Conservation (phyloP, 352 stramenopile species). For the Pythium guiyangense region DNA sequence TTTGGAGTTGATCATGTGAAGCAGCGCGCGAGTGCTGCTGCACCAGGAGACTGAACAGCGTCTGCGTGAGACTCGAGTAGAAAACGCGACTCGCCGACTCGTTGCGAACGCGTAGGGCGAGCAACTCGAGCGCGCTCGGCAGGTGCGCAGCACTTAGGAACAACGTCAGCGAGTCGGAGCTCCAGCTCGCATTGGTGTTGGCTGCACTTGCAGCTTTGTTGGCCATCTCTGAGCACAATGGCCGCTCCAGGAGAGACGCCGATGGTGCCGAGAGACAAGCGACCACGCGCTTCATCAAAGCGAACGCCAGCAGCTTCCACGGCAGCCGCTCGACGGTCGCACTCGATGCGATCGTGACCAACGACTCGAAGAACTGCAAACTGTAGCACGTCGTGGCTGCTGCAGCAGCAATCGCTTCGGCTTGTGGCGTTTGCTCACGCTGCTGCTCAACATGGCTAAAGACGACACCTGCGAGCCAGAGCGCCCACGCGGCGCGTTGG, state of each 20-base stretch:
- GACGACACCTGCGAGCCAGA: constrained; percentile 27
- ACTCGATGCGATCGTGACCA: constrained; percentile 17
- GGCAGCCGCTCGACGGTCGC: constrained; percentile 1
- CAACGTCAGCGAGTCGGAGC: background rate
- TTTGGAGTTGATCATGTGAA: background rate
- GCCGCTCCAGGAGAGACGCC: no score
- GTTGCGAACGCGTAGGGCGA: constrained; percentile 24
- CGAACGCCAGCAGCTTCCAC: constrained; percentile 30
- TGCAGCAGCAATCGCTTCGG: background rate
- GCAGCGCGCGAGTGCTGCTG: constrained; percentile 5
- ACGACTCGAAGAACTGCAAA: constrained; percentile 22
- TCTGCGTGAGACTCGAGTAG: constrained; percentile 25
- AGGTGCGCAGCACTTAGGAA: constrained; percentile 17
- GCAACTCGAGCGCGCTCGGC: constrained; percentile 22
- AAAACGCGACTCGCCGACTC: constrained; percentile 26
- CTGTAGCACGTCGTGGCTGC: constrained; percentile 14
- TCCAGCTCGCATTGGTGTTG: background rate
- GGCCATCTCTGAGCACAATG: no score
- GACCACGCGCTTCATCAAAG: constrained; percentile 18
- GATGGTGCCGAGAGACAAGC: background rate
- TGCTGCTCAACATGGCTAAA: constrained; percentile 6
- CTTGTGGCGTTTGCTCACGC: background rate
- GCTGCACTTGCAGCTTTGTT: no score
- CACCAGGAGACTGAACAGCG: constrained; percentile 27
- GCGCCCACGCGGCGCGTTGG: constrained; percentile 19